Evolutionary conservation across 805 yeast species (phyloP), one percentile per base, ranked within the genome.

Genomic region (Pichia paraexigua): DNA sequence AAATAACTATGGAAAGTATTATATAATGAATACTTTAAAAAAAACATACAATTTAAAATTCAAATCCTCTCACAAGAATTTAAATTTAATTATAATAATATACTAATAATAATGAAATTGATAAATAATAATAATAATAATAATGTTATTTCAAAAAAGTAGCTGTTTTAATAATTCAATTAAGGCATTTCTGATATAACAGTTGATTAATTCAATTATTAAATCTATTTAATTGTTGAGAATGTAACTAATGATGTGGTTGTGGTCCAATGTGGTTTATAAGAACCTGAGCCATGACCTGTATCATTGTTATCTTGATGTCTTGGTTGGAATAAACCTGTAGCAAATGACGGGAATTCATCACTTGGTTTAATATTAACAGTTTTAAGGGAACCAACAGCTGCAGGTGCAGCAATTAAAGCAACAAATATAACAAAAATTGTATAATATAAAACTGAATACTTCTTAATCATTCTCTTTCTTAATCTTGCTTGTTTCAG

Each of bases 401-500:
- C 98, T 37, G 96, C 96, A 58, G 99, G 99, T 44, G 94, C 97
- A 57, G 83, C 85, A 64, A 94, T 83, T 68, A 92, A 71, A 46
- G 78, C 84, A 58, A 82, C 80, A 62, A 90, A 90, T 54, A 89
- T 64, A 46, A 80, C 66, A 62, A 95, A 72, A 56, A 94, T 73
- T 52, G 72, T 61, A 63, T 88, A 82, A 79, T 83, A 94, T 67
- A 95, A 75, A 12, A 87, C 71, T 56, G 95, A 83, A 77, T 94
- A 94, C 73, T 89, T 90, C 72, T 87, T 83, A 39, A 94, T 96
- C 95, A 94, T 92, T 76, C 99, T 85, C 85, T 86, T 89, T 71
- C 99, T 86, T 71, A 91, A 82, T 74, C 88, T 85, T 52, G 95
- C 92, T 76, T 94, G 98, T 74, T 94, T 94, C 74, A 92, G 76